A percentile compares a stretch with the other conserved stretches of the same genome.
Evolutionary conservation across 768 basidiomycete genomes (phyloP).

Genomic region (Pisolithus orientalis): DNA sequence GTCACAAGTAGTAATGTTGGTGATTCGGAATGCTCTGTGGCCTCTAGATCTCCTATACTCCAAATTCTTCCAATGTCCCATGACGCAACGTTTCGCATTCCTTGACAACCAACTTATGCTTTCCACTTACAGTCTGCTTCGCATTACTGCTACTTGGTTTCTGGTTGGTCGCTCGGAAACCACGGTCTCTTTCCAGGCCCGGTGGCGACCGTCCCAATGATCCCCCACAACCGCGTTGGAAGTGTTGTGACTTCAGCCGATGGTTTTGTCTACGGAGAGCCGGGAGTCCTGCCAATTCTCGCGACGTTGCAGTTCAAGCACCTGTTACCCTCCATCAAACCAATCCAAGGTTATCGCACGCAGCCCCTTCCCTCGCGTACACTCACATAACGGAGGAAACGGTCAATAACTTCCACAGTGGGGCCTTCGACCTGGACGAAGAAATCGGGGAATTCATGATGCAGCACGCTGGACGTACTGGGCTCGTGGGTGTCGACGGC

Average conservation of each 20-base stretch:
- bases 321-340: slow-evolving; percentile 5
- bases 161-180: slow-evolving; percentile 18
- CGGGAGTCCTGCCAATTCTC: too few relatives aligned
- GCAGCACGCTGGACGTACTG: not conserved
- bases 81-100: not conserved
- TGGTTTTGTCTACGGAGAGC: too few relatives aligned
- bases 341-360: slow-evolving; percentile 9
- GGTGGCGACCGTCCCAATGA: not conserved
- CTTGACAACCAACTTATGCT: not conserved
- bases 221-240: too few relatives aligned
- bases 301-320: not conserved
- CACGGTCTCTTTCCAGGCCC: slow-evolving; percentile 1
- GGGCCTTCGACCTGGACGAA: slow-evolving; percentile 21
- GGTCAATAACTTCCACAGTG: slow-evolving; percentile 13
- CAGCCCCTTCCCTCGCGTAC: slow-evolving; percentile 14
- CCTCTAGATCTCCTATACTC: not conserved
- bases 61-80: not conserved
- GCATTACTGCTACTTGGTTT: slow-evolving; percentile 20
- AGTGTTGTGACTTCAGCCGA: too few relatives aligned
- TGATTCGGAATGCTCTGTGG: not conserved
- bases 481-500: not conserved
- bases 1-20: not conserved
- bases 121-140: slow-evolving; percentile 15
- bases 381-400: slow-evolving; percentile 21
- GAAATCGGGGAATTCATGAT: not conserved